phyloP scores from a whole-genome alignment of 495 filamentous ascomycete genomes.

The Corynascus novoguineensis region DNA sequence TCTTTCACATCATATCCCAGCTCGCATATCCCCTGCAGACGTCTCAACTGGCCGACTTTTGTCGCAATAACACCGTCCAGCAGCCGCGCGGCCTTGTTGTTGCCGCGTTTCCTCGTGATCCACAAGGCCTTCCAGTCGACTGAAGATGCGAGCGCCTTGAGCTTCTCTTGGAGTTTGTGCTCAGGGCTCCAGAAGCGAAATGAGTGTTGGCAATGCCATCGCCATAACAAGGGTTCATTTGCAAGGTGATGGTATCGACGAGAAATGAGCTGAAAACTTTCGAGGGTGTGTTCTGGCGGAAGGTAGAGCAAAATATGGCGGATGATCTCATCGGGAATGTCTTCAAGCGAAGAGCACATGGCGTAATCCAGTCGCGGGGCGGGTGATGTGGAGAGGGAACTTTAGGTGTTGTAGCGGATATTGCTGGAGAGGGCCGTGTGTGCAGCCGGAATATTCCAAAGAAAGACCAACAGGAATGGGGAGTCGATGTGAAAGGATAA shows the following conservation, averaged over 20 bases:
- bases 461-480: too few relatives aligned
- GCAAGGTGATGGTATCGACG: conserved; percentile 59
- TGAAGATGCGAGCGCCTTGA: conserved; percentile 42
- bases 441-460: too few relatives aligned
- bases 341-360: conserved; percentile 30
- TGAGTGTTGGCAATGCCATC: conserved; percentile 57
- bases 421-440: too few relatives aligned
- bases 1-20: conserved; percentile 88
- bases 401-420: not conserved
- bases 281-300: conserved; percentile 48
- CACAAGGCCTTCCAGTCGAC: conserved; percentile 77
- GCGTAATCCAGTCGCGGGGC: conserved; percentile 1
- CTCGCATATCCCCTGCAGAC: conserved; percentile 60
- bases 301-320: conserved; percentile 60
- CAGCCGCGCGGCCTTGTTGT: conserved; percentile 49
- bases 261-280: conserved; percentile 52
- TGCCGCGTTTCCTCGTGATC: conserved; percentile 49
- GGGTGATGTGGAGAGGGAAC: not conserved
- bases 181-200: conserved; percentile 69
- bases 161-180: conserved; percentile 58
- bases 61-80: conserved; percentile 66
- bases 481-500: too few relatives aligned
- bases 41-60: conserved; percentile 62
- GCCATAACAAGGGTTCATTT: conserved; percentile 73
- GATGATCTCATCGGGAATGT: conserved; percentile 69